Conservation (phyloP, 179 eudicot species). For the Spergularia azorica region DNA sequence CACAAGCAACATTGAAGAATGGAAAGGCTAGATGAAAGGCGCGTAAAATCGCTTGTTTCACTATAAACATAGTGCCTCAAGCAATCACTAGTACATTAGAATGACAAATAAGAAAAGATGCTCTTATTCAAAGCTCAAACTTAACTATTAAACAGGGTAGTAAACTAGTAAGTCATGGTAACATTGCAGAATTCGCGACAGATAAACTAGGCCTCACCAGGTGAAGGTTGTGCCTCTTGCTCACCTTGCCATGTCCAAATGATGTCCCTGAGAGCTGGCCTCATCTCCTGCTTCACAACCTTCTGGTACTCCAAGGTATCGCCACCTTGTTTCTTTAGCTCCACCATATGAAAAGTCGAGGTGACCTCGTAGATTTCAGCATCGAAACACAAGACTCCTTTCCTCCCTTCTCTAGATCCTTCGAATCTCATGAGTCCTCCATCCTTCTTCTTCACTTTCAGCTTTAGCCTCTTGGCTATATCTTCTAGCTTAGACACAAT, state of each 20-base stretch:
- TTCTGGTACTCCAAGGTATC: constrained; percentile 47
- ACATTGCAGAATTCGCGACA: background rate
- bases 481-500: constrained; percentile 43
- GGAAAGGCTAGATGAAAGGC: too few relatives aligned
- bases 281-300: constrained; percentile 41
- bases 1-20: background rate
- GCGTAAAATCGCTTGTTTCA: background rate
- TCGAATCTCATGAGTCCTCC: constrained; percentile 42
- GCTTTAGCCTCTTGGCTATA: constrained; percentile 37
- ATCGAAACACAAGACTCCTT: constrained; percentile 41
- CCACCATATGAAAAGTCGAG: constrained; percentile 45
- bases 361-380: constrained; percentile 53
- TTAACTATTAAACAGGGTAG: background rate
- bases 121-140: too few relatives aligned
- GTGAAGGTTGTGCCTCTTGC: constrained; percentile 21
- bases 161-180: background rate
- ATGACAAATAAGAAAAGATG: background rate
- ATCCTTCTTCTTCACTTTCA: constrained; percentile 44
- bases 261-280: constrained; percentile 47
- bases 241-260: constrained; percentile 60
- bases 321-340: constrained; percentile 42
- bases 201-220: constrained; percentile 13
- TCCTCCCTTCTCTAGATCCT: constrained; percentile 41
- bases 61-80: background rate
- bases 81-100: background rate